Conservation (phyloP, 192 early-diverging fungal genomes). For the Cetraspora pellucida region DNA sequence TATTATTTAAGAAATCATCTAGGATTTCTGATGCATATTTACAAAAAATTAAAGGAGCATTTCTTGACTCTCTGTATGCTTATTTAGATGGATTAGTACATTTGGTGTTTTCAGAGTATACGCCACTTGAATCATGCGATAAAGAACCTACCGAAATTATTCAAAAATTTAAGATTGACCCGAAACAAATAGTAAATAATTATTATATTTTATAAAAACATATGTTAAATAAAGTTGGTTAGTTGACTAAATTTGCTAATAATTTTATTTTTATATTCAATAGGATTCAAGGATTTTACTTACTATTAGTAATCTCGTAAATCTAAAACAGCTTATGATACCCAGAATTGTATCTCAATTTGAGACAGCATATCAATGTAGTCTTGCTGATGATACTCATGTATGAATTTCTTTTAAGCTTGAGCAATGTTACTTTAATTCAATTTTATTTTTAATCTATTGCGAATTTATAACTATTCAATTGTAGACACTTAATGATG, state of each 20-base stretch:
- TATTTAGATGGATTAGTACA: slow-evolving; percentile 84
- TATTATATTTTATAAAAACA: neutral
- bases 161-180: slow-evolving; percentile 36
- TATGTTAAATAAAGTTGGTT: too few species aligned
- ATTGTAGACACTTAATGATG: slow-evolving; percentile 66
- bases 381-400: slow-evolving; percentile 59
- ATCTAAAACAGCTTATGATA: slow-evolving; percentile 70
- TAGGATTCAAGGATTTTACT: slow-evolving; percentile 75
- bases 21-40: slow-evolving; percentile 54
- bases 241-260: too few species aligned
- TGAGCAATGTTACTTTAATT: too few species aligned
- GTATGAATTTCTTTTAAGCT: slow-evolving; percentile 37
- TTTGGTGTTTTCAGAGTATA: slow-evolving; percentile 59
- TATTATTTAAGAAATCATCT: slow-evolving; percentile 47
- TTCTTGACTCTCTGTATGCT: slow-evolving; percentile 72
- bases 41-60: slow-evolving; percentile 61
- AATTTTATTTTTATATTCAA: slow-evolving; percentile 1
- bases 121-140: slow-evolving; percentile 39
- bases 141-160: slow-evolving; percentile 12
- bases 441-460: neutral
- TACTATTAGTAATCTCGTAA: slow-evolving; percentile 81
- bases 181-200: slow-evolving; percentile 39
- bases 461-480: neutral
- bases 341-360: slow-evolving; percentile 76
- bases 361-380: slow-evolving; percentile 66